Evolutionary conservation across 2,329 filamentous ascomycete species (phyloP), one percentile per base, ranked within the genome.

Genomic region (Aspergillus chevalieri): DNA sequence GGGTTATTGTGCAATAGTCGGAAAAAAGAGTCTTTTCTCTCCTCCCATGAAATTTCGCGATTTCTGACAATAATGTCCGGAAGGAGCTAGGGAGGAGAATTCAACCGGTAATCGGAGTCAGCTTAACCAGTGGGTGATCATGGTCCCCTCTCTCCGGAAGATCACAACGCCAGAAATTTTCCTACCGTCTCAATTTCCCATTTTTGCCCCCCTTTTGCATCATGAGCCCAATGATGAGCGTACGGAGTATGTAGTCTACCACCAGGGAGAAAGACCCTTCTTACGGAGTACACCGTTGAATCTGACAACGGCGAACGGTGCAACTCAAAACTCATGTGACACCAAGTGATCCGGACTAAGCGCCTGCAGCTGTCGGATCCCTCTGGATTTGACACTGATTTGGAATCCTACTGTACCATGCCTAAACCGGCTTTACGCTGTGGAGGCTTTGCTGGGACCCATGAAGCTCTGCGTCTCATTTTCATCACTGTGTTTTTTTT

Each of bases 61-160:
- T 19, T 30, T 22, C 38, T 41, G 34, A 41, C 26, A 41, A 41
- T 41, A 58, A 52, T 52, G 48, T 52, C 53, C 50, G 56, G 46
- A 30, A 41, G 47, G 19, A 14, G 19, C 38, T 41, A 15, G 19
- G 19, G 38, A 17, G 38, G 17, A 41, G 10, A 41, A 30, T 19
- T 41, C 38, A 10, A 7, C 17, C 15, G 14, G 15, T 17, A 36
- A n/a, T 17, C 34, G n/a, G 34, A 36, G 15, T 17, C 34, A 14
- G 14, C 3, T 36, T n/a, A 17, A n/a, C 26, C 10, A 10, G 9
- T 4, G 26, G 26, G 4, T 38, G 34, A 38, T 38, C 34, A 38
- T 15, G 34, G n/a, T 17, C 17, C 34, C 17, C n/a, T 38, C 26
- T 17, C n/a, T 17, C 34, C 34, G 34, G 34, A 36, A 36, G n/a